phyloP scores from a whole-genome alignment of 306 rosid genomes.

The Medicago lupulina region DNA sequence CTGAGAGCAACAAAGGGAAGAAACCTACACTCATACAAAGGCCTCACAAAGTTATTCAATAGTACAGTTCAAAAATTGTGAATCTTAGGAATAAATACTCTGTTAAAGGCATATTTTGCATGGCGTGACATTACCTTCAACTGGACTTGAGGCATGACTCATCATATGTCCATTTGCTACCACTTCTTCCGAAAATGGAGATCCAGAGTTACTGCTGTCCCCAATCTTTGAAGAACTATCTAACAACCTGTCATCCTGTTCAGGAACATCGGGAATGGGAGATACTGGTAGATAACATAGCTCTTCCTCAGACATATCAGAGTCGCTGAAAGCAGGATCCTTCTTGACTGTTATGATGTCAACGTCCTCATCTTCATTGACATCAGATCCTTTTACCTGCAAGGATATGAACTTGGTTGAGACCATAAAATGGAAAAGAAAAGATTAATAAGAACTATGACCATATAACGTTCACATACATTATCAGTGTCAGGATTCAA shows the following conservation, averaged over 20 bases:
- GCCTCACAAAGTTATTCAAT: background rate
- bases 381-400: slow-evolving; percentile 82
- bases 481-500: slow-evolving; percentile 86
- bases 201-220: slow-evolving; percentile 85
- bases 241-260: slow-evolving; percentile 70
- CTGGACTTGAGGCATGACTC: slow-evolving; percentile 78
- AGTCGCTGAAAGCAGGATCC: slow-evolving; percentile 85
- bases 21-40: background rate
- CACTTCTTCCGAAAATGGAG: slow-evolving; percentile 91
- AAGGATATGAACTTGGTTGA: slow-evolving; percentile 20
- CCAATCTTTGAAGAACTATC: slow-evolving; percentile 75
- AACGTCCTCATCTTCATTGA: slow-evolving; percentile 85
- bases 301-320: slow-evolving; percentile 90
- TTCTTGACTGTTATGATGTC: slow-evolving; percentile 81
- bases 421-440: slow-evolving; percentile 10
- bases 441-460: background rate
- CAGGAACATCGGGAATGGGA: slow-evolving; percentile 69
- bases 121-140: slow-evolving; percentile 68
- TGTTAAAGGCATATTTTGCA: slow-evolving; percentile 11
- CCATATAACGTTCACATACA: slow-evolving; percentile 50
- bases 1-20: background rate
- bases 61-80: background rate
- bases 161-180: slow-evolving; percentile 71
- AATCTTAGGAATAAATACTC: slow-evolving; percentile 28
- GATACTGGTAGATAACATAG: slow-evolving; percentile 86